A percentile compares a stretch with the other conserved stretches of the same genome.
phyloP scores from a whole-genome alignment of 495 filamentous ascomycete genomes.

The Penicillium roqueforti region DNA sequence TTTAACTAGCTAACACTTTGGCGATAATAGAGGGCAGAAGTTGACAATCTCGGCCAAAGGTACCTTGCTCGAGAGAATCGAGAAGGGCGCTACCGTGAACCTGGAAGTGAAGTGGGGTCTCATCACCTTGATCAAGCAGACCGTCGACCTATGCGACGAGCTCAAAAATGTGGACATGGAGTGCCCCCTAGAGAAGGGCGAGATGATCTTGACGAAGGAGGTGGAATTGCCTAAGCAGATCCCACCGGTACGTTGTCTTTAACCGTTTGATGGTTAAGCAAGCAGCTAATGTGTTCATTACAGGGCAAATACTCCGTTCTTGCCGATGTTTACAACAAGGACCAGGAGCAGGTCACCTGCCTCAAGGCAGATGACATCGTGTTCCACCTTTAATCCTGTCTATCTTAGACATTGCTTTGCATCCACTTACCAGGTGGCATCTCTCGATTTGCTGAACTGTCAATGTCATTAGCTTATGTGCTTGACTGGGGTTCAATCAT shows the following conservation, averaged over 20 bases:
- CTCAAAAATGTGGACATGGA: conserved; percentile 80
- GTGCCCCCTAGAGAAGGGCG: conserved; percentile 80
- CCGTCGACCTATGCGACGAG: conserved; percentile 81
- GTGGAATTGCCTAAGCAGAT: conserved; percentile 84
- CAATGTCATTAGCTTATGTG: conserved; percentile 1
- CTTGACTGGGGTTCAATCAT: conserved; percentile 3
- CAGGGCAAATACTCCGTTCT: conserved; percentile 87
- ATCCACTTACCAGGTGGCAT: conserved; percentile 16
- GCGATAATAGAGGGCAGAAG: conserved; percentile 59
- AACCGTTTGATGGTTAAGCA: neutral
- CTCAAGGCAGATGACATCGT: conserved; percentile 56
- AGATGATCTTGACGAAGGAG: conserved; percentile 66
- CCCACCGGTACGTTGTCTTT: conserved; percentile 66
- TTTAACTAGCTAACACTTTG: conserved; percentile 11
- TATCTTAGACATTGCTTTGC: conserved; percentile 9
- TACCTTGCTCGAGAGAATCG: conserved; percentile 60
- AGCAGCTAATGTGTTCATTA: conserved; percentile 11
- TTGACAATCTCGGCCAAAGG: conserved; percentile 77
- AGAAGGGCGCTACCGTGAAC: conserved; percentile 72
- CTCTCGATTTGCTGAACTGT: conserved; percentile 2
- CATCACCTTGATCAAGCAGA: conserved; percentile 78
- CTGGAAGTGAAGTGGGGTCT: conserved; percentile 87
- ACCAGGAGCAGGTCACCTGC: conserved; percentile 73
- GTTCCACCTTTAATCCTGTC: conserved; percentile 21
- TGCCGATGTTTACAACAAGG: conserved; percentile 73